phyloP scores from a whole-genome alignment of 1,139 yeast genomes.

The Yamadazyma triangularis region DNA sequence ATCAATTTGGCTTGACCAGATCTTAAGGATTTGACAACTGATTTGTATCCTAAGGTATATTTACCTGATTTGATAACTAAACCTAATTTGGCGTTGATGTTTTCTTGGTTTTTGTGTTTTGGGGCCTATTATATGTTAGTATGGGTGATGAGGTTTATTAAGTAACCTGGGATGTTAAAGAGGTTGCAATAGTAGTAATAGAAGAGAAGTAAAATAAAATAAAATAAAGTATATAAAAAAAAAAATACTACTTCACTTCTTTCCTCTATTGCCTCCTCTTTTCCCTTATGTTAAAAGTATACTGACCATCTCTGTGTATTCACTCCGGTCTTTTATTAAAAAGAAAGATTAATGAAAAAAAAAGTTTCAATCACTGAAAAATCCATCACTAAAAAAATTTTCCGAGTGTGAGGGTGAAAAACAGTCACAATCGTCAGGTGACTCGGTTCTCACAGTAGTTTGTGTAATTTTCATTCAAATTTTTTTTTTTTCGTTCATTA shows the following conservation, averaged over 20 bases:
- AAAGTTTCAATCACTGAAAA: background rate
- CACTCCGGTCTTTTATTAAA: conserved; percentile 90
- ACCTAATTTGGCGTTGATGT: conserved; percentile 98
- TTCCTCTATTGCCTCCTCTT: too few species aligned
- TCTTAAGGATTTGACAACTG: conserved; percentile 97
- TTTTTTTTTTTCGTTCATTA: background rate
- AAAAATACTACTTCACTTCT: too few species aligned
- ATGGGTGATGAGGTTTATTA: too few species aligned
- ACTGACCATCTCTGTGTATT: conserved; percentile 96
- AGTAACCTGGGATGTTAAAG: too few species aligned
- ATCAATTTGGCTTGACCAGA: conserved; percentile 98
- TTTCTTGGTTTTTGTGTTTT: conserved; percentile 83
- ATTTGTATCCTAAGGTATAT: conserved; percentile 99
- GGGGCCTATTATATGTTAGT: conserved; percentile 73
- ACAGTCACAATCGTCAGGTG: conserved; percentile 1
- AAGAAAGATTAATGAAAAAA: background rate
- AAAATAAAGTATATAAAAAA: too few species aligned
- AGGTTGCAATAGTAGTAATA: too few species aligned
- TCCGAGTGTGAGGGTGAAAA: conserved; percentile 3
- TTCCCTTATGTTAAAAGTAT: conserved; percentile 28
- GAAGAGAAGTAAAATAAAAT: too few species aligned
- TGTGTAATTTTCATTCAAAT: background rate
- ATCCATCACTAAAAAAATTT: conserved; percentile 4
- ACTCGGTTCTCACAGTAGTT: background rate
- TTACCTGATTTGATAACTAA: conserved; percentile 99